Percentiles rank a stretch among this genome's conserved stretches.
Evolutionary conservation across 768 basidiomycete genomes (phyloP).

Genomic region (Suillus ampliporus): DNA sequence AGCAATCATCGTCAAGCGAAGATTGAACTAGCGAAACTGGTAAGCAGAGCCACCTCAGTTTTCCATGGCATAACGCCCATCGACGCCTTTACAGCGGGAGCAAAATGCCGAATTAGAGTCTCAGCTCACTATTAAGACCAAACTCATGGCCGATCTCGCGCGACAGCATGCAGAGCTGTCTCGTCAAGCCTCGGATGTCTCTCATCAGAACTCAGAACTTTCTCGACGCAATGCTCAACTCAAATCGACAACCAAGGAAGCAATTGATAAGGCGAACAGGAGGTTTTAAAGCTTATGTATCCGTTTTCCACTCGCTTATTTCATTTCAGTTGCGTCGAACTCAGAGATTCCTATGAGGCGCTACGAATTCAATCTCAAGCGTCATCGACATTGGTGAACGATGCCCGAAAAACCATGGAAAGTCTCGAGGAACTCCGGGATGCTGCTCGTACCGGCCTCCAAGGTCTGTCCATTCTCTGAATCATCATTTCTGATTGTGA

Average conservation of each 20-base stretch:
- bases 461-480: slow-evolving; percentile 27
- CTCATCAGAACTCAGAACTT: slow-evolving; percentile 7
- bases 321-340: slow-evolving; percentile 30
- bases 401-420: slow-evolving; percentile 32
- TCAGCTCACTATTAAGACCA: slow-evolving; percentile 21
- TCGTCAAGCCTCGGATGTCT: slow-evolving; percentile 1
- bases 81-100: slow-evolving; percentile 21
- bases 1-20: slow-evolving; percentile 11
- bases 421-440: slow-evolving; percentile 32
- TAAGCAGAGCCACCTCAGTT: slow-evolving; percentile 2
- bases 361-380: slow-evolving; percentile 32
- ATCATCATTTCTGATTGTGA: background rate
- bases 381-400: slow-evolving; percentile 25
- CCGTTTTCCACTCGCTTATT: background rate
- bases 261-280: slow-evolving; percentile 21
- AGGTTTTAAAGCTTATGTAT: slow-evolving; percentile 17
- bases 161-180: slow-evolving; percentile 17
- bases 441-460: slow-evolving; percentile 24
- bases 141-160: slow-evolving; percentile 20
- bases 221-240: background rate
- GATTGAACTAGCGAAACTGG: slow-evolving; percentile 20
- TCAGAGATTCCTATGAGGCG: slow-evolving; percentile 36
- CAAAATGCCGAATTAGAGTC: slow-evolving; percentile 26
- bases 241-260: slow-evolving; percentile 18
- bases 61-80: background rate